These are phyloP conservation scores for Colletotrichum godetiae DNA, from an alignment of 2,329 filamentous ascomycete species.

Conservation along the genomic window DNA sequence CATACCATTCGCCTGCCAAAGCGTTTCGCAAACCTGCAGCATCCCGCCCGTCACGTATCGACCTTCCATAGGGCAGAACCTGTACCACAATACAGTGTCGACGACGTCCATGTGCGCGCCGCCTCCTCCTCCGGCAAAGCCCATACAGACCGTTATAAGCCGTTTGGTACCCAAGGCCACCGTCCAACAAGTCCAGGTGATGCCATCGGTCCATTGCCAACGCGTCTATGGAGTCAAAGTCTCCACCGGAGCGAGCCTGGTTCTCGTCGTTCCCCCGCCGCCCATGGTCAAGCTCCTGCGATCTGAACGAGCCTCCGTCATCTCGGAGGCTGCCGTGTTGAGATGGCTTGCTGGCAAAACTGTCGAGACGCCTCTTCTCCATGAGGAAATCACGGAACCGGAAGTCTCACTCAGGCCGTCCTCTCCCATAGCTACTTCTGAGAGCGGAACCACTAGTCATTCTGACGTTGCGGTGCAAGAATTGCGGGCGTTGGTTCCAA, in stretches of 20 bases:
- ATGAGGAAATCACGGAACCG: slow-evolving; percentile 16
- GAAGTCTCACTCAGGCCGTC: background rate
- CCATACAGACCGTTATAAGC: slow-evolving; percentile 50
- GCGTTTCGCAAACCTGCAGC: slow-evolving; percentile 34
- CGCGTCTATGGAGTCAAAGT: slow-evolving; percentile 55
- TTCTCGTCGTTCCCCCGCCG: slow-evolving; percentile 56
- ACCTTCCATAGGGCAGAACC: slow-evolving; percentile 26
- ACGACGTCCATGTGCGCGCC: slow-evolving; percentile 44
- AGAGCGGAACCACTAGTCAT: background rate
- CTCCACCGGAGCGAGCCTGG: slow-evolving; percentile 52
- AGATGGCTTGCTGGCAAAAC: slow-evolving; percentile 53
- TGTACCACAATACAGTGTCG: background rate
- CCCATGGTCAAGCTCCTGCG: slow-evolving; percentile 57
- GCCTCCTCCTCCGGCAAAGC: slow-evolving; percentile 43
- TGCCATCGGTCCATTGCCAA: slow-evolving; percentile 52
- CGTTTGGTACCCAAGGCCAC: slow-evolving; percentile 45
- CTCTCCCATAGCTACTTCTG: background rate
- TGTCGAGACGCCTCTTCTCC: slow-evolving; percentile 12
- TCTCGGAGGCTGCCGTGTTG: slow-evolving; percentile 57
- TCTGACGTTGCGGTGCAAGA: background rate
- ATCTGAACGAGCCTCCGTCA: slow-evolving; percentile 56
- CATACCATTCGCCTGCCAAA: slow-evolving; percentile 18
- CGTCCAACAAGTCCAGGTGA: slow-evolving; percentile 46
- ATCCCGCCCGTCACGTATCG: slow-evolving; percentile 30
- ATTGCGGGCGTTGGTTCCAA: slow-evolving; percentile 45